Conservation (phyloP, 2,329 filamentous ascomycete species). For the Neofusicoccum kwambonambiense region DNA sequence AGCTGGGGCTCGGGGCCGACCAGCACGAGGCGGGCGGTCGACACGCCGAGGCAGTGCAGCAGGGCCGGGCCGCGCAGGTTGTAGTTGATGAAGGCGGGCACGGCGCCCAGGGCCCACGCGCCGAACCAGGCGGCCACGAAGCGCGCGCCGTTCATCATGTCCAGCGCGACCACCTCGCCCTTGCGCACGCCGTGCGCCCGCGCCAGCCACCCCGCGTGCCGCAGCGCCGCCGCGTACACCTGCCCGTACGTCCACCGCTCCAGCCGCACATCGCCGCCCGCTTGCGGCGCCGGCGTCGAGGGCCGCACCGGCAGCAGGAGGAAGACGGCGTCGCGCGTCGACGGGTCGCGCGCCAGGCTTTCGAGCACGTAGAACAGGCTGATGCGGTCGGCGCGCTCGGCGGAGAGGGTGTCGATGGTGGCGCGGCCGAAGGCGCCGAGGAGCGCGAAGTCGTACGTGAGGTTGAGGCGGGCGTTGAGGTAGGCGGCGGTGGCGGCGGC, state of each 20-base stretch:
- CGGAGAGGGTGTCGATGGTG: background rate
- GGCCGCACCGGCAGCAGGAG: background rate
- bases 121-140: slow-evolving; percentile 67
- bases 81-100: slow-evolving; percentile 70
- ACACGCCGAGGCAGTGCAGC: slow-evolving; percentile 63
- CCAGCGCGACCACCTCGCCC: slow-evolving; percentile 63
- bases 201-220: slow-evolving; percentile 37
- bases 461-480: slow-evolving; percentile 67
- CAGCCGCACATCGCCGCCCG: slow-evolving; percentile 21
- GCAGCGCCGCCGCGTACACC: slow-evolving; percentile 34
- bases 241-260: slow-evolving; percentile 37
- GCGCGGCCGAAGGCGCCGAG: slow-evolving; percentile 35
- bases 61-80: slow-evolving; percentile 64
- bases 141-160: slow-evolving; percentile 66
- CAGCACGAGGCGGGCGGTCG: slow-evolving; percentile 56
- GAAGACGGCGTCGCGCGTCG: background rate
- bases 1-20: slow-evolving; percentile 54
- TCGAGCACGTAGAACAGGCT: slow-evolving; percentile 32
- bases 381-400: slow-evolving; percentile 32
- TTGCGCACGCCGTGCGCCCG: slow-evolving; percentile 53
- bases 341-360: slow-evolving; percentile 21
- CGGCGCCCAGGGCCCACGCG: slow-evolving; percentile 63
- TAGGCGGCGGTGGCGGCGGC: slow-evolving; percentile 53
- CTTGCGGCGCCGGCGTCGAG: slow-evolving; percentile 35
- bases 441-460: slow-evolving; percentile 59